Conservation (phyloP, 1,284 basidiomycete genomes). For the Ceratobasidium sp. region DNA sequence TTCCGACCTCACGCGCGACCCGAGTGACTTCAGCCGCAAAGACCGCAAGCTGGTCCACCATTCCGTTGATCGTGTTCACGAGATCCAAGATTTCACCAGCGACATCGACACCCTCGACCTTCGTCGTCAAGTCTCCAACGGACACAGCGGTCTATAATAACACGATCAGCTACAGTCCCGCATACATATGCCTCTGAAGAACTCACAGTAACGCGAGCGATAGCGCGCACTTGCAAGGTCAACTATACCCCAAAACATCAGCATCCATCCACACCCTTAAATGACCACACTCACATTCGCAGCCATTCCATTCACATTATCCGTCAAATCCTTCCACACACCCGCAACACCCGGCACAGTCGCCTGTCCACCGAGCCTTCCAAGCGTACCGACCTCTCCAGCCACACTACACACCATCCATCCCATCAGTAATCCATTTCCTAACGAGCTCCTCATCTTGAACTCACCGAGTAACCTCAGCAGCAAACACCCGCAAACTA, state of each 20-base stretch:
- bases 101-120: conserved; percentile 92
- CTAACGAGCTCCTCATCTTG: conserved; percentile 47
- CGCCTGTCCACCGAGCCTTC: conserved; percentile 88
- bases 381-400: conserved; percentile 93
- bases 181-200: neutral
- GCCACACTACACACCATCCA: conserved; percentile 70
- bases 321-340: conserved; percentile 97
- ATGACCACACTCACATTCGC: conserved; percentile 71
- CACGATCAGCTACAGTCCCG: neutral
- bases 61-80: conserved; percentile 94
- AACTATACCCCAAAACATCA: conserved; percentile 64
- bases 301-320: conserved; percentile 93
- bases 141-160: conserved; percentile 87
- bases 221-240: conserved; percentile 95
- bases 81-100: conserved; percentile 96
- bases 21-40: conserved; percentile 96
- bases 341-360: conserved; percentile 93
- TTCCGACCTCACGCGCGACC: conserved; percentile 94
- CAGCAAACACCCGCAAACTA: conserved; percentile 87
- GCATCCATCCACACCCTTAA: conserved; percentile 40
- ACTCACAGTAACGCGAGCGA: conserved; percentile 84
- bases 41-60: conserved; percentile 96
- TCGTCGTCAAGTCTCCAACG: conserved; percentile 92
- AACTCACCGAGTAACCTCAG: conserved; percentile 79
- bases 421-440: conserved; percentile 61